Evolutionary conservation across 2,329 filamentous ascomycete species (phyloP).

Genomic region (Arthrobotrys musiformis): DNA sequence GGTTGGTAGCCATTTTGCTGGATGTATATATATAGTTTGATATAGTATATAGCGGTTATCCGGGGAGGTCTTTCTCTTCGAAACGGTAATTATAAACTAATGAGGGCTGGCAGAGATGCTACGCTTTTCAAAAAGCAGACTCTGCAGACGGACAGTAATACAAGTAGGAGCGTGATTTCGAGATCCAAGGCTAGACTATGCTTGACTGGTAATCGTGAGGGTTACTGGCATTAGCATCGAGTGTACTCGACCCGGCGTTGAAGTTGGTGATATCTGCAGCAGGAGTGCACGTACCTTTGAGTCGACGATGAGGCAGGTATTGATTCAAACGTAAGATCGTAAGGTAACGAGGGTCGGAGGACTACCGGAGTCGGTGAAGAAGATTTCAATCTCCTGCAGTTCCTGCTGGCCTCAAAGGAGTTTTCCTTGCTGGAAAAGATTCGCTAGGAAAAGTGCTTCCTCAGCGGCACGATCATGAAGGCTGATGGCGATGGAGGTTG

Average conservation of each 20-base stretch:
- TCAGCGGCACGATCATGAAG: conserved; percentile 46
- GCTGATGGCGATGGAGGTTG: conserved; percentile 38
- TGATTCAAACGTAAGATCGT: conserved; percentile 43
- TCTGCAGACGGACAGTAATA: conserved; percentile 16
- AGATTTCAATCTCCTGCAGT: conserved; percentile 75
- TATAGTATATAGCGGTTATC: conserved; percentile 31
- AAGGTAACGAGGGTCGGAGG: conserved; percentile 59
- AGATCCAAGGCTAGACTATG: conserved; percentile 47
- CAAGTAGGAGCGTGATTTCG: background rate
- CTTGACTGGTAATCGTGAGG: conserved; percentile 3
- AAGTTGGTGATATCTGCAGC: conserved; percentile 5
- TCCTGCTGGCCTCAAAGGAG: conserved; percentile 85
- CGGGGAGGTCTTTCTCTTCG: background rate
- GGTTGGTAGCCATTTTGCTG: conserved; percentile 68
- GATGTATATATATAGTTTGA: conserved; percentile 5
- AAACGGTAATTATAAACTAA: conserved; percentile 13
- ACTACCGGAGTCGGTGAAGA: conserved; percentile 62
- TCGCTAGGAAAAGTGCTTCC: conserved; percentile 54
- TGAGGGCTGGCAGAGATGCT: conserved; percentile 22
- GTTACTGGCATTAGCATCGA: background rate
- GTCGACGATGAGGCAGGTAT: conserved; percentile 28
- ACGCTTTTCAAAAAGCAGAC: conserved; percentile 28
- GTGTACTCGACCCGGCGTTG: background rate
- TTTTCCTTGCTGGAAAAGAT: conserved; percentile 60
- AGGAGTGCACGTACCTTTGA: conserved; percentile 47